These are phyloP conservation scores for Apiospora saccharicola DNA, from an alignment of 2,329 filamentous ascomycete species.

Conservation along the genomic window DNA sequence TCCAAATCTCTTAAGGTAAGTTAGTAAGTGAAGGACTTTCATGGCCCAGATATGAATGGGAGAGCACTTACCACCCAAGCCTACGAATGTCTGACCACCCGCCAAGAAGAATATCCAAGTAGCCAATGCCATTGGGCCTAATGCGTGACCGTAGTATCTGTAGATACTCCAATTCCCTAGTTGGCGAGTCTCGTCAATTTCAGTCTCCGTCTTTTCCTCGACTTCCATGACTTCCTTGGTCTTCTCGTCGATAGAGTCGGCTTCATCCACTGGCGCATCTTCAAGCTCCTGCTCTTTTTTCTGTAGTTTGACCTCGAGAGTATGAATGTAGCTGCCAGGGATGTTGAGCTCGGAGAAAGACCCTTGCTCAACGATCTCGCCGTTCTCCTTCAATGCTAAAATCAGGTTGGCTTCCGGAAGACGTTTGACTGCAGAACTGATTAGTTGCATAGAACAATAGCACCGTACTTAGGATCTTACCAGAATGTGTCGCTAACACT, in stretches of 20 bases:
- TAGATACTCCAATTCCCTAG: conserved; percentile 26
- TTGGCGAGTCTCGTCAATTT: conserved; percentile 25
- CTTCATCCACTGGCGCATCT: not conserved
- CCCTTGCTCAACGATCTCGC: conserved; percentile 44
- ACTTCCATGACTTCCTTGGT: not conserved
- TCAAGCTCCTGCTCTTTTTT: not conserved
- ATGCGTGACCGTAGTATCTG: conserved; percentile 26
- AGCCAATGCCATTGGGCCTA: conserved; percentile 18
- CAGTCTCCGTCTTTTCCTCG: not conserved
- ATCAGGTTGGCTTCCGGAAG: conserved; percentile 46
- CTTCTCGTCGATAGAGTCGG: not conserved
- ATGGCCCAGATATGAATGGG: conserved; percentile 11
- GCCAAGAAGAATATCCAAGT: conserved; percentile 22
- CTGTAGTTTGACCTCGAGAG: conserved; percentile 36
- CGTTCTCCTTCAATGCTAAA: conserved; percentile 40
- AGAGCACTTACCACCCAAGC: conserved; percentile 27
- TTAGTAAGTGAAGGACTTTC: not conserved
- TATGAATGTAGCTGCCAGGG: conserved; percentile 44
- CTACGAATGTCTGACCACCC: conserved; percentile 3
- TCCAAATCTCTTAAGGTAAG: conserved; percentile 33
- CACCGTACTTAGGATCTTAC: not conserved
- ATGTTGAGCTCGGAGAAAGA: conserved; percentile 43
- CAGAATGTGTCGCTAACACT: conserved; percentile 38
- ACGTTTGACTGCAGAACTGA: conserved; percentile 24
- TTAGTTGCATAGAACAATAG: not conserved